Evolutionary conservation across 208 protist species (phyloP).

Genomic region (Endotrypanum monterogeii): DNA sequence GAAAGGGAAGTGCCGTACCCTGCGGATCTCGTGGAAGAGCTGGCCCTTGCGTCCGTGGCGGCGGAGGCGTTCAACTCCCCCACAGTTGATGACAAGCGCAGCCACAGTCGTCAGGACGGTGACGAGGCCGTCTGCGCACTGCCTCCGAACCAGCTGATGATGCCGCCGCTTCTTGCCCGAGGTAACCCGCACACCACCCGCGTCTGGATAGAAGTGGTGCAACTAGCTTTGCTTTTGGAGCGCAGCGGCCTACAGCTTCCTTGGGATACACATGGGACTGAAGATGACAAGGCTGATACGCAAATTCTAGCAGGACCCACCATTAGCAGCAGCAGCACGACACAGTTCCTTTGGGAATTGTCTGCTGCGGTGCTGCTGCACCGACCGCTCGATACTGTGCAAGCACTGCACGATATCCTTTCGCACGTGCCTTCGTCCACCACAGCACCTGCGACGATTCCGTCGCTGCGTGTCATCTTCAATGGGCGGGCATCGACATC

Average conservation of each 20-base stretch:
- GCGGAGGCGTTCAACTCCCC: not conserved
- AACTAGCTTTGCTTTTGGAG: slow-evolving; percentile 20
- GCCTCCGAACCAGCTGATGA: not conserved
- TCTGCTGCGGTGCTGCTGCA: slow-evolving; percentile 17
- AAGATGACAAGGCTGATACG: not conserved
- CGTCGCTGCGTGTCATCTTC: slow-evolving; percentile 18
- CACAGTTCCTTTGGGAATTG: slow-evolving; percentile 24
- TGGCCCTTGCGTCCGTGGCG: not conserved
- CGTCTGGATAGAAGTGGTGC: slow-evolving; percentile 20
- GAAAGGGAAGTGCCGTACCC: slow-evolving; percentile 23
- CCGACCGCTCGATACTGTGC: slow-evolving; percentile 9
- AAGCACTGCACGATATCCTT: not conserved
- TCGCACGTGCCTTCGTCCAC: not conserved
- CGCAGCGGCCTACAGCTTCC: slow-evolving; percentile 6
- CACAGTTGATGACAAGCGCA: not conserved
- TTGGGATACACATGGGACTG: slow-evolving; percentile 1
- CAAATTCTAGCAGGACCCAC: not conserved
- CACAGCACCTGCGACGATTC: not conserved
- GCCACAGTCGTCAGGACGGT: not conserved
- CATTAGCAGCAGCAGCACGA: not conserved
- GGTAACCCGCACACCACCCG: slow-evolving; percentile 19
- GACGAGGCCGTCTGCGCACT: not conserved
- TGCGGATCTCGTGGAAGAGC: slow-evolving; percentile 1
- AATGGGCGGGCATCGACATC: not conserved
- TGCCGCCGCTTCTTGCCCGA: slow-evolving; percentile 6